Evolutionary conservation across 805 yeast species (phyloP), one percentile per base, ranked within the genome.

Genomic region (Candida peoriensis): DNA sequence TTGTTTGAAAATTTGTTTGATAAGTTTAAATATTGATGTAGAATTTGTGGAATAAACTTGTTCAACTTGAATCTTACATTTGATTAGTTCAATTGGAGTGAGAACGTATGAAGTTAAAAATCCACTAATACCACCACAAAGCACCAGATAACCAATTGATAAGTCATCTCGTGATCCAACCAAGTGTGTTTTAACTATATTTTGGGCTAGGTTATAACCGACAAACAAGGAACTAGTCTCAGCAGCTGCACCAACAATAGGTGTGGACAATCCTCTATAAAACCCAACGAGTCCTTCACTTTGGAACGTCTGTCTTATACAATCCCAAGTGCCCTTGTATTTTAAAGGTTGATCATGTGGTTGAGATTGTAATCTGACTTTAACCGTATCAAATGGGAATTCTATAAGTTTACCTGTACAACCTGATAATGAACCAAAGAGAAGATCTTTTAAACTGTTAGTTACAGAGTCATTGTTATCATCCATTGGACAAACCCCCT

Each of bases 371-470:
- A 90, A 66, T 38, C 96, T 68, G 4, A 89, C 97, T 58, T 89
- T 89, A 29, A 88, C 72, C 0, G 97, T 90, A 51, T 89, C 97
- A 46, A 89, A 87, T 0, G 97, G 97, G 50, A 79, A 89, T 57
- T 89, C 97, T 11, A 89, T 73, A 20, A 82, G 48, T 55, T 89
- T 90, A 2, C 95, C 96, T 4, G 77, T 58, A 36, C 86, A 81
- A 12, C 97, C 97, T 1, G 96, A 68, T 8, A 53, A 18, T 6
- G 67, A 64, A 11, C 69, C 68, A 42, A 52, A 57, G 6, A 59
- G 30, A 12, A 63, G 54, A 35, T 64, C 68, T 22, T 52, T 51
- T 17, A 60, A 33, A 7, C 64, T 61, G 4, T 44, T 50, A 14
- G 40, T 39, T n/a, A n/a, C n/a, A n/a, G n/a, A n/a, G 11, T 20